Evolutionary conservation across 225 moss, liverwort and hornwort species (phyloP).

Genomic region (Marchantia polymorpha): DNA sequence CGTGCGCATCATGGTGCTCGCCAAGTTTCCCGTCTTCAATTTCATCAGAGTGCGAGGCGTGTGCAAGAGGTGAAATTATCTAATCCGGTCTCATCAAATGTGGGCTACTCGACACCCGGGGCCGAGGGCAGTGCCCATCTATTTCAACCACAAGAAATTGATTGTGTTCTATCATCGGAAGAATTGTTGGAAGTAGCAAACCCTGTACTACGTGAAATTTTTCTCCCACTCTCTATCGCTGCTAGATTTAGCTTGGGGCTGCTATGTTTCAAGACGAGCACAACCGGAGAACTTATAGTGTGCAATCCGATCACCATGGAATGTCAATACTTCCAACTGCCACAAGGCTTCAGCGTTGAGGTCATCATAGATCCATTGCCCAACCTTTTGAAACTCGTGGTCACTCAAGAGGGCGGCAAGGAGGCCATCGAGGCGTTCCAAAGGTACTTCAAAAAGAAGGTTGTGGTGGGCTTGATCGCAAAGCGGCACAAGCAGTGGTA

Average conservation of each 20-base stretch:
- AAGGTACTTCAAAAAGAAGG: conserved; percentile 36
- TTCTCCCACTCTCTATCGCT: conserved; percentile 33
- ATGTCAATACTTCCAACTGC: conserved; percentile 31
- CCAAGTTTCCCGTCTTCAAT: conserved; percentile 37
- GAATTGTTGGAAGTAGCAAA: conserved; percentile 41
- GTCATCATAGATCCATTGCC: conserved; percentile 34
- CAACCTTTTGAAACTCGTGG: conserved; percentile 40
- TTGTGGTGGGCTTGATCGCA: conserved; percentile 39
- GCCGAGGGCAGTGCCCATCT: conserved; percentile 30
- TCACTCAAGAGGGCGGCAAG: conserved; percentile 40
- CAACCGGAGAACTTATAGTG: conserved; percentile 32
- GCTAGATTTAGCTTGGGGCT: conserved; percentile 35
- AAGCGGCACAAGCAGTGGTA: conserved; percentile 46
- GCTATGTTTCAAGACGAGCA: conserved; percentile 42
- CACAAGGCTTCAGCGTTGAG: conserved; percentile 24
- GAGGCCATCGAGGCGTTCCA: conserved; percentile 44
- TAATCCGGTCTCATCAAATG: conserved; percentile 16
- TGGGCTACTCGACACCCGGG: neutral
- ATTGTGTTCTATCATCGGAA: conserved; percentile 26
- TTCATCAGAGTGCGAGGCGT: conserved; percentile 31
- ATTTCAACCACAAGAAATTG: conserved; percentile 37
- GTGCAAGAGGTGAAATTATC: conserved; percentile 38
- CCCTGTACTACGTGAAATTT: conserved; percentile 31
- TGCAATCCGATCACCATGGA: conserved; percentile 41
- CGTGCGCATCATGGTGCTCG: conserved; percentile 32